Evolutionary conservation across 1,284 basidiomycete genomes (phyloP), one percentile per base, ranked within the genome.

Genomic region (Chalciporus piperatoides): DNA sequence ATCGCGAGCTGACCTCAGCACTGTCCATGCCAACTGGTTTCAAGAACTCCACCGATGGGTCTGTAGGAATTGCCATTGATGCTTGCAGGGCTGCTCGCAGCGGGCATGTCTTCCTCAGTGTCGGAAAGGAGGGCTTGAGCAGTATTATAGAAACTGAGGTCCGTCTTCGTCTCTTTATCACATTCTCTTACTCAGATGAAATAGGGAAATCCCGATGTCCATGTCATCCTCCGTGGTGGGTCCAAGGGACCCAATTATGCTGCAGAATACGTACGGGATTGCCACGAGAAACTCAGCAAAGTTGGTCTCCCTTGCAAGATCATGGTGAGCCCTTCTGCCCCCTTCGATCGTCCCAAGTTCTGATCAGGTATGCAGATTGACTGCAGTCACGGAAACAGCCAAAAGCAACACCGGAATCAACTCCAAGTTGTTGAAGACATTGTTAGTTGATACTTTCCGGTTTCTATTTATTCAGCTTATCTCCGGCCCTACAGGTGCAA

Each of bases 341-440:
- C 35, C 21, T 44, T 6, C 14, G 8, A 33, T 42, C 17, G n/a
- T 41, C 45, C 39, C 17, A 24, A 15, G 39, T 50, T 39, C 24
- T 47, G 38, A 33, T 33, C 33, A 41, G 8, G 15, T 6, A 6
- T 35, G 17, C 57, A 92, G 90, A 83, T 95, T 60, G 94, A 97
- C 69, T 97, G 95, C 79, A 95, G 91, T 59, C 96, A 93, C 63
- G 93, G 93, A 51, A 97, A 97, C 72, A 92, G 89, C 62, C 81
- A 79, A 49, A 96, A 95, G 69, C 86, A 95, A 66, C 87, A 94
- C 70, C 71, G 77, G 45, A 90, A 84, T 59, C 92, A 96, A 69
- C 75, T 84, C 8, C 88, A 89, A 56, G 92, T 96, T 47, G 86
- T 89, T 19, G 87, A 89, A 19, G 79, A 89, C 59, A 87, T 97